Base-by-base conservation (phyloP, 257 asterid species). In the Przewalskia tangutica region DNA sequence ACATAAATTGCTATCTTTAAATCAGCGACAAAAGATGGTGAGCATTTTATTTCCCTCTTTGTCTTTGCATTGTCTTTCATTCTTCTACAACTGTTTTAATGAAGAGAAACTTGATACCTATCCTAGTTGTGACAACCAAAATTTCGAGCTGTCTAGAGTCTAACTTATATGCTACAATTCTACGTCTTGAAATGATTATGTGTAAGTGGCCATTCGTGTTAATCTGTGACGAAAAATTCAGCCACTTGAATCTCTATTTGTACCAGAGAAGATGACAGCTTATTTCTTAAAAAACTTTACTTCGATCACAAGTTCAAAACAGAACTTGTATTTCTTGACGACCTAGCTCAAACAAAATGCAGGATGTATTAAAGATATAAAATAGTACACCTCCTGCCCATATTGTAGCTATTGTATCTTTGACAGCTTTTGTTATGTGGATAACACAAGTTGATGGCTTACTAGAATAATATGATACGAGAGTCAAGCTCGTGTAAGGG, bases 1-100 rank as follows among this genome's bases (percentile, higher is more conserved):
- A 84, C 98, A 95, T 88, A 95, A 95, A 86, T 78, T 93, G 86
- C 97, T 90, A 86, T 94, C 99, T 81, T 62, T 95, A 89, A 95
- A 95, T 88, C 99, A 93, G 82, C 97, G 99, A 18, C 99, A 95
- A 87, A 95, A 93, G 83, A 88, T 95, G 97, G 99, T 96, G 84
- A 83, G 91, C 77, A 83, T 85, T 82, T 62, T 83, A 53, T 7
- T 46, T 73, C 55, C 54, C 55, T 65, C 34, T 60, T n/a, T 27
- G n/a, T 65, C 27, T 51, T 44, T 64, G 53, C 53, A 8, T 64
- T 51, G 46, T 50, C 8, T n/a, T 75, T n/a, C 20, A 6, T 42
- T 68, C 27, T 56, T 56, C 63, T 56, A 7, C 27, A 55, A 17
- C 44, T 32, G 6, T 38, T 36, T 11, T 34, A 32, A 67, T 11